These are phyloP conservation scores for Evernia prunastri DNA, from an alignment of 495 filamentous ascomycete species.

Conservation along the genomic window DNA sequence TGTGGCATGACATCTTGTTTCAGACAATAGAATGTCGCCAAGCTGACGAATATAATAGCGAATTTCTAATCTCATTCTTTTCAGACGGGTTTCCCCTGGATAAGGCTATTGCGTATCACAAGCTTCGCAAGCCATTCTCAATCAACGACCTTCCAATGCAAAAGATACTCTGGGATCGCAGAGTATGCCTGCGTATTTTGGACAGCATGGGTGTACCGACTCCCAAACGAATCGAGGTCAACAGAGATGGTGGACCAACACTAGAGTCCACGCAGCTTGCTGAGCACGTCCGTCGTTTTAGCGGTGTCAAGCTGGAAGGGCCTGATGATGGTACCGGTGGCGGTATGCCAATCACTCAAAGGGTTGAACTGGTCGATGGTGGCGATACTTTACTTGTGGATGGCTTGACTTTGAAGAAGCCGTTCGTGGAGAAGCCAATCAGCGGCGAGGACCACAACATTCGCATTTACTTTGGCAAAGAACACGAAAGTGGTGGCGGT, in stretches of 20 bases:
- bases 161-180: constrained; percentile 92
- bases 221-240: constrained; percentile 85
- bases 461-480: constrained; percentile 88
- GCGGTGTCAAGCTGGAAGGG: constrained; percentile 71
- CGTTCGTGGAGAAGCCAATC: constrained; percentile 97
- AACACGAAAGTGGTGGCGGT: constrained; percentile 67
- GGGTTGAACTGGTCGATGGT: constrained; percentile 76
- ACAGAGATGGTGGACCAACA: constrained; percentile 82
- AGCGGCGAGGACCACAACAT: constrained; percentile 99
- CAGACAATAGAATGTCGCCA: neutral
- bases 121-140: constrained; percentile 86
- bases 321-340: constrained; percentile 66
- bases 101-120: constrained; percentile 91
- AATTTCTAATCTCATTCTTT: constrained; percentile 97
- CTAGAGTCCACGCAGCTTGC: constrained; percentile 69
- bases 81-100: constrained; percentile 95
- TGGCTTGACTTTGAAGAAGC: constrained; percentile 73
- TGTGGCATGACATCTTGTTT: neutral
- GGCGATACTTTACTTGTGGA: constrained; percentile 85
- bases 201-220: constrained; percentile 85
- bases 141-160: constrained; percentile 99
- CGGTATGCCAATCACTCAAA: constrained; percentile 48
- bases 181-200: constrained; percentile 78
- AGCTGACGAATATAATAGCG: constrained; percentile 41
- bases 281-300: constrained; percentile 67